phyloP scores from a whole-genome alignment of 805 yeast species.

The Yamadazyma takamatsuzukensis region DNA sequence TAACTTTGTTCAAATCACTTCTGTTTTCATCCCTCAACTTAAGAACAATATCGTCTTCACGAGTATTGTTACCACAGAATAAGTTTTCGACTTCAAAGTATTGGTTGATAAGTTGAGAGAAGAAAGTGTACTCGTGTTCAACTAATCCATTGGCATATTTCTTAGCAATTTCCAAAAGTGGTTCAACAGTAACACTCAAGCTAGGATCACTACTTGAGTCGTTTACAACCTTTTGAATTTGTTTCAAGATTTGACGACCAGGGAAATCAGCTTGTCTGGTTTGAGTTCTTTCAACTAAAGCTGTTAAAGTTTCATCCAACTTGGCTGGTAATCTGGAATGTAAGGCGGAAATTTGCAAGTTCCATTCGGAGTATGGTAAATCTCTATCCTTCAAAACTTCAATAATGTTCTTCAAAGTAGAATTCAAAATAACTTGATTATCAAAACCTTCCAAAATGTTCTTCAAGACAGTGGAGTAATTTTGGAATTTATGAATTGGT shows the following conservation, averaged over 20 bases:
- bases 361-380: slow-evolving; percentile 94
- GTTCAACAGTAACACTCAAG: slow-evolving; percentile 61
- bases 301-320: slow-evolving; percentile 63
- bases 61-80: slow-evolving; percentile 69
- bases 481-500: slow-evolving; percentile 70
- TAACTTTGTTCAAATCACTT: slow-evolving; percentile 69
- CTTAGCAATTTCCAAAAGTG: slow-evolving; percentile 66
- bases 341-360: slow-evolving; percentile 76
- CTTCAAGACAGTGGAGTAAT: slow-evolving; percentile 55
- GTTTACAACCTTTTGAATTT: slow-evolving; percentile 58
- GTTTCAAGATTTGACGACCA: slow-evolving; percentile 74
- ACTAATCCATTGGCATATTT: slow-evolving; percentile 72
- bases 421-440: slow-evolving; percentile 89
- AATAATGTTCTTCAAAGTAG: slow-evolving; percentile 70
- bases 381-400: slow-evolving; percentile 73
- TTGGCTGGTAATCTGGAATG: slow-evolving; percentile 84
- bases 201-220: slow-evolving; percentile 36
- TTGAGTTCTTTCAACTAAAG: slow-evolving; percentile 62
- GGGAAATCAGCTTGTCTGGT: slow-evolving; percentile 85
- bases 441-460: slow-evolving; percentile 90
- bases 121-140: slow-evolving; percentile 78
- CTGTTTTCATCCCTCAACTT: slow-evolving; percentile 84
- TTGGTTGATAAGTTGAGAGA: slow-evolving; percentile 64
- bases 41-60: slow-evolving; percentile 89
- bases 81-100: slow-evolving; percentile 75